These are phyloP conservation scores for Pseudopyrenochaeta lycopersici DNA, from an alignment of 2,329 filamentous ascomycete genomes.

Conservation along the genomic window DNA sequence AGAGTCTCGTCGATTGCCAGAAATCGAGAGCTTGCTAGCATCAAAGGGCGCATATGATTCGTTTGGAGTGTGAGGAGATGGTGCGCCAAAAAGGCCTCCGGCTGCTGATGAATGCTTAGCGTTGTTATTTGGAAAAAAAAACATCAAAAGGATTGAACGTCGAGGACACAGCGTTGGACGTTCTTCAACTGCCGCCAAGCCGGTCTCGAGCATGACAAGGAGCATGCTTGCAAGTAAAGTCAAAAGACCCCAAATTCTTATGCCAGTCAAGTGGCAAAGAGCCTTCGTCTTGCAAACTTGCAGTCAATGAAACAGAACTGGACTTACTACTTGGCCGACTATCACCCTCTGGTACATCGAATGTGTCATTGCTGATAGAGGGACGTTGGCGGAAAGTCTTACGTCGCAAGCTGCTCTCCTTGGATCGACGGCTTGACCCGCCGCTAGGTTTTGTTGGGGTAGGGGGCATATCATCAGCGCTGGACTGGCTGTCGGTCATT, in stretches of 20 bases:
- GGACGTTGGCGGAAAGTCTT: constrained; percentile 57
- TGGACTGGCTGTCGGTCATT: constrained; percentile 63
- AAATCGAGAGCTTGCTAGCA: constrained; percentile 84
- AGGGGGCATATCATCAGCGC: constrained; percentile 82
- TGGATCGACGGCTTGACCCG: constrained; percentile 56
- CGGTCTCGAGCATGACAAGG: constrained; percentile 50
- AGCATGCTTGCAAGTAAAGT: constrained; percentile 34
- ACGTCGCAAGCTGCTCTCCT: constrained; percentile 61
- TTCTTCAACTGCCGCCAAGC: constrained; percentile 49
- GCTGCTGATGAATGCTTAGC: constrained; percentile 61
- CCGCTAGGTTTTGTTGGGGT: constrained; percentile 83
- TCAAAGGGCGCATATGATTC: constrained; percentile 80
- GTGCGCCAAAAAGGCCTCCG: constrained; percentile 62
- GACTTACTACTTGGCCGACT: constrained; percentile 50
- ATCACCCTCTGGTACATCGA: constrained; percentile 50
- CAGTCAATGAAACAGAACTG: constrained; percentile 11
- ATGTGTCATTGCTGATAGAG: constrained; percentile 58
- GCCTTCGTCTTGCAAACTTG: constrained; percentile 42
- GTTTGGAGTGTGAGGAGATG: constrained; percentile 80
- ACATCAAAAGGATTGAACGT: constrained; percentile 23
- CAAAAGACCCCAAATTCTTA: constrained; percentile 42
- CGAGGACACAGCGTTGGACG: constrained; percentile 54
- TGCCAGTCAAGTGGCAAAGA: constrained; percentile 39
- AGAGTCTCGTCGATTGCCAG: constrained; percentile 59
- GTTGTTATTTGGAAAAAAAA: constrained; percentile 3